Base-by-base conservation (phyloP, 768 basidiomycete genomes). In the Serendipita sp. region DNA sequence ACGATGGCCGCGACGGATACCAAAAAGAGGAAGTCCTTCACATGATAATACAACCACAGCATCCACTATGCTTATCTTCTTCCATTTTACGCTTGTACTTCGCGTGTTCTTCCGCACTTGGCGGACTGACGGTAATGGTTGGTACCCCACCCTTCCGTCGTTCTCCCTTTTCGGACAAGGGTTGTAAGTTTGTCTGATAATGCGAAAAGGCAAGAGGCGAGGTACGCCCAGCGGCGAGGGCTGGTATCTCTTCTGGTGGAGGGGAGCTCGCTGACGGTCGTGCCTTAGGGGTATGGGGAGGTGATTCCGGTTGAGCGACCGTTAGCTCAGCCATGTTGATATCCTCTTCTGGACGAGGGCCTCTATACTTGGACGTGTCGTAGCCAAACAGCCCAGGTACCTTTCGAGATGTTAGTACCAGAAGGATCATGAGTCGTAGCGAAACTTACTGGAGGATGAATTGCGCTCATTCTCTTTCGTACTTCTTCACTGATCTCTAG, bases 11-110 rank as follows among this genome's bases (percentile, higher is more conserved):
- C 38, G 38, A 38, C 38, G 5, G 38, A 38, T 38, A 38, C 38
- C 14, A n/a, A 42, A 20, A 42, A 42, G 26, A 48, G 20, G n/a
- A n/a, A 48, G 45, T 28, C 9, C 26, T 28, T 48, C 81, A 90
- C 88, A 90, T 90, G 71, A 90, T 79, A 67, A 87, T 74, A 74
- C 88, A 90, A 74, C 84, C 86, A 77, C 88, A 90, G 70, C 88
- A 90, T 33, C 72, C 75, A 1, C 68, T 70, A 14, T 78, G 79
- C 4, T 84, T 81, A 34, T 82, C 80, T 11, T 74, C 73, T 42
- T 69, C 66, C 9, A 60, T 51, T 48, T 67, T 70, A 26, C 66
- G 64, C 41, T 66, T 62, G 34, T 22, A 43, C 61, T 53, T 33
- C 45, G 58, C 34, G 45, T 43, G 48, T 50, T 62, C 61, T 30